phyloP scores from a whole-genome alignment of 805 yeast species.

The Sugiyamaella mastotermitis region DNA sequence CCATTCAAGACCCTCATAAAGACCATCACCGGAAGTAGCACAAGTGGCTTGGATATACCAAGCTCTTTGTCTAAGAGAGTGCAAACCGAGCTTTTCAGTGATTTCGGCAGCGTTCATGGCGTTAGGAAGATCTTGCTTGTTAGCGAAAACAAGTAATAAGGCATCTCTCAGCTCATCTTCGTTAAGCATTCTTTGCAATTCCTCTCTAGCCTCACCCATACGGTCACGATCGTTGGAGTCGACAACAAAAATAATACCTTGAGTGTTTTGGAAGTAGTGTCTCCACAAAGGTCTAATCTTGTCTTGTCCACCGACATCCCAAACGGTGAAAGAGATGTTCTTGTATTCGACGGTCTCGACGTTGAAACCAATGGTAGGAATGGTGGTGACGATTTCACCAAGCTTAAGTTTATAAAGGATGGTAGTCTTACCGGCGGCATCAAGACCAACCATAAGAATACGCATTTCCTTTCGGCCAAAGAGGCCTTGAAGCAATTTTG shows the following conservation, averaged over 20 bases:
- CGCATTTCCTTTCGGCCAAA: slow-evolving; percentile 98
- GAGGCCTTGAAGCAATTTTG: slow-evolving; percentile 89
- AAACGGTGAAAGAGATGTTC: slow-evolving; percentile 84
- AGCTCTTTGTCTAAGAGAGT: slow-evolving; percentile 96
- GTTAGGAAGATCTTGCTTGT: slow-evolving; percentile 97
- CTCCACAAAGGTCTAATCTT: slow-evolving; percentile 91
- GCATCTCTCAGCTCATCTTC: slow-evolving; percentile 98
- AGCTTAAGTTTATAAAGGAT: slow-evolving; percentile 89
- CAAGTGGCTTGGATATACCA: slow-evolving; percentile 99
- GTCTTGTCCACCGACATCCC: slow-evolving; percentile 97
- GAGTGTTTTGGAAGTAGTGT: slow-evolving; percentile 97
- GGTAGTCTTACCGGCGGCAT: slow-evolving; percentile 98
- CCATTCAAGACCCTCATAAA: slow-evolving; percentile 98
- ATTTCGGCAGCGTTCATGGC: slow-evolving; percentile 99
- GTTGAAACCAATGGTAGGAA: slow-evolving; percentile 95
- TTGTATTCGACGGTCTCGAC: slow-evolving; percentile 97
- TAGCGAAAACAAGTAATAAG: slow-evolving; percentile 89
- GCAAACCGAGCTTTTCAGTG: slow-evolving; percentile 94
- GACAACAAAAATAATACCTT: slow-evolving; percentile 96
- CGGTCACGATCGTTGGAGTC: slow-evolving; percentile 98
- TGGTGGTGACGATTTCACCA: slow-evolving; percentile 94
- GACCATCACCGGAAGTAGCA: slow-evolving; percentile 99
- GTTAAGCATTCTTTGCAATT: slow-evolving; percentile 94
- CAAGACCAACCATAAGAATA: slow-evolving; percentile 96
- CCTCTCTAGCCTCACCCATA: slow-evolving; percentile 96